Percentiles rank a stretch among this genome's conserved stretches.
Evolutionary conservation across 2,329 filamentous ascomycete genomes (phyloP).

Genomic region (Ceratocystis colombiana): DNA sequence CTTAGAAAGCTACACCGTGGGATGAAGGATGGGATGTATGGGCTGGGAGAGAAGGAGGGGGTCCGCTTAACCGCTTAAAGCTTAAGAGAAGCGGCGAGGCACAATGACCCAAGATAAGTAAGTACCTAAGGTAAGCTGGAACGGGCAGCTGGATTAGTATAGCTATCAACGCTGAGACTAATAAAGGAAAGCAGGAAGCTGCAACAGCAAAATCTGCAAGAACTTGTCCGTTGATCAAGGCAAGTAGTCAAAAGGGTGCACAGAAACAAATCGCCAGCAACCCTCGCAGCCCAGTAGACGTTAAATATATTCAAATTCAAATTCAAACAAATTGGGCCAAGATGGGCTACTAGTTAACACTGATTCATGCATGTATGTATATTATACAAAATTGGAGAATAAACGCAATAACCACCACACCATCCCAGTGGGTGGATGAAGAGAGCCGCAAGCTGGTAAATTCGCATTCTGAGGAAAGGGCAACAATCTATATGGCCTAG

Average conservation of each 20-base stretch:
- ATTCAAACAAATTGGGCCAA: too few relatives aligned
- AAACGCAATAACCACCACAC: not conserved
- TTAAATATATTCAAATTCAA: too few relatives aligned
- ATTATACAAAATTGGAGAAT: not conserved
- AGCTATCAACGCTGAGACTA: too few relatives aligned
- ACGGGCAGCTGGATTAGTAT: not conserved
- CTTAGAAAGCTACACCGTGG: constrained; percentile 3
- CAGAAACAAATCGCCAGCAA: not conserved
- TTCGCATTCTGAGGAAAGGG: not conserved
- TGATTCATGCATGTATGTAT: too few relatives aligned
- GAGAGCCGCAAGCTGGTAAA: constrained; percentile 8
- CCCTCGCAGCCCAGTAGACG: too few relatives aligned
- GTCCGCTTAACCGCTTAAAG: constrained; percentile 7
- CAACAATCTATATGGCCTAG: not conserved
- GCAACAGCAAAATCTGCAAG: not conserved
- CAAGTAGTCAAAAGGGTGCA: not conserved
- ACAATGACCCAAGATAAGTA: not conserved
- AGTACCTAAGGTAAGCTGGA: not conserved
- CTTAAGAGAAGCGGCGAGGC: not conserved
- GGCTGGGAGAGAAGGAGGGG: not conserved
- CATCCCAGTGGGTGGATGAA: not conserved
- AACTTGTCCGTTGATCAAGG: not conserved
- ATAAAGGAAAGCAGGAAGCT: not conserved
- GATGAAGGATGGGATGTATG: constrained; percentile 7
- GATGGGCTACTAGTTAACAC: too few relatives aligned